Conservation (phyloP, 306 rosid species). For the Quercus gilva region DNA sequence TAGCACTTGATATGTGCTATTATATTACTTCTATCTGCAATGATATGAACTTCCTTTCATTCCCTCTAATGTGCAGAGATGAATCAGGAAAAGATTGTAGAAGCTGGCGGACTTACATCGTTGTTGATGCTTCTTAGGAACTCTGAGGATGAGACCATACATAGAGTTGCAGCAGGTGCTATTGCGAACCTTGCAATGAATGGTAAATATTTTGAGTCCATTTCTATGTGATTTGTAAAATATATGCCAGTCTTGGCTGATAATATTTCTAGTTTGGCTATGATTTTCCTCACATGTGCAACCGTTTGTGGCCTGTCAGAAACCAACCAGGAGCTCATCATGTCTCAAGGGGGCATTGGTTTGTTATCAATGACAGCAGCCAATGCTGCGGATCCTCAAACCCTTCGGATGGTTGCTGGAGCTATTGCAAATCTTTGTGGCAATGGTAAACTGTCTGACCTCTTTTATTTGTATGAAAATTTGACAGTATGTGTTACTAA, state of each 20-base stretch:
- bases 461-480: constrained; percentile 13
- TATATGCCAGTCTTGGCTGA: constrained; percentile 10
- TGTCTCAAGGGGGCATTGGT: constrained; percentile 94
- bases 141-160: constrained; percentile 89
- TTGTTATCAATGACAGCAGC: constrained; percentile 80
- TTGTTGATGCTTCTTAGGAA: constrained; percentile 78
- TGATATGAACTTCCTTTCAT: constrained; percentile 9
- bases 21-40: constrained; percentile 9
- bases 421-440: constrained; percentile 98
- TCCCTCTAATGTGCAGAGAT: constrained; percentile 54
- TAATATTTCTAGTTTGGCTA: not conserved
- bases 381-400: constrained; percentile 92
- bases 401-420: constrained; percentile 98
- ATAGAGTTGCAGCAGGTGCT: constrained; percentile 99
- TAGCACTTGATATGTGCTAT: not conserved
- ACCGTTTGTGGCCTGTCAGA: constrained; percentile 50
- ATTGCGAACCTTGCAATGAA: constrained; percentile 98
- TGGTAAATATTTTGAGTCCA: constrained; percentile 42
- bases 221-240: not conserved
- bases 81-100: constrained; percentile 96
- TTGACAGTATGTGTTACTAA: constrained; percentile 3
- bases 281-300: constrained; percentile 19
- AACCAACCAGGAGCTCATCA: constrained; percentile 96
- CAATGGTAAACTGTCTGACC: constrained; percentile 62
- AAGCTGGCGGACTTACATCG: constrained; percentile 93